Conservation (phyloP, 192 early-diverging fungal species). For the Coemansia sp. region DNA sequence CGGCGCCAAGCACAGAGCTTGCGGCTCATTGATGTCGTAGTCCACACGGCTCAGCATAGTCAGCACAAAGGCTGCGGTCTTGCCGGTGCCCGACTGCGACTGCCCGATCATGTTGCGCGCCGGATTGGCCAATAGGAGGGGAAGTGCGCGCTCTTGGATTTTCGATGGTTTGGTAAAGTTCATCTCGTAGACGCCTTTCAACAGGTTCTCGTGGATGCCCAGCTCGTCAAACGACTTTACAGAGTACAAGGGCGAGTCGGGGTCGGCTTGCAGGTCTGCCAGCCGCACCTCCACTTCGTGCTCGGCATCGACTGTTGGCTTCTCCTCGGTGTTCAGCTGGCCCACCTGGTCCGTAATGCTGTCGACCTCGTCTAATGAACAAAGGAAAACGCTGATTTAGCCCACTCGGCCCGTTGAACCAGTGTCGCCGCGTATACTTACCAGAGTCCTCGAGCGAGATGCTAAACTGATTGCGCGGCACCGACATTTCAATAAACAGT, state of each 20-base stretch:
- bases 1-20: constrained; percentile 89
- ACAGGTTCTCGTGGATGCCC: constrained; percentile 72
- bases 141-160: constrained; percentile 93
- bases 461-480: constrained; percentile 29
- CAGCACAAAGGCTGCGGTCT: constrained; percentile 94
- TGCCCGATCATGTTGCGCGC: constrained; percentile 97
- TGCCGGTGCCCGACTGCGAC: constrained; percentile 97
- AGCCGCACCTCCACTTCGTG: constrained; percentile 64
- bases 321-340: constrained; percentile 12
- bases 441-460: constrained; percentile 40
- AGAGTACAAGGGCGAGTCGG: constrained; percentile 74
- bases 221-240: constrained; percentile 78
- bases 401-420: neutral
- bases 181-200: constrained; percentile 94
- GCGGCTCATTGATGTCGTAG: constrained; percentile 61
- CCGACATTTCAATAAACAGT: constrained; percentile 3
- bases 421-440: constrained; percentile 3
- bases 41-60: constrained; percentile 90
- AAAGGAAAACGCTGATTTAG: neutral
- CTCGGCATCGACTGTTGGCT: constrained; percentile 4
- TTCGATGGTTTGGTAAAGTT: constrained; percentile 91
- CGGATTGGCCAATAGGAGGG: constrained; percentile 82
- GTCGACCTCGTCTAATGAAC: constrained; percentile 30
- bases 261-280: constrained; percentile 67
- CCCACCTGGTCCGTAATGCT: constrained; percentile 18